A percentile compares a stretch with the other conserved stretches of the same genome.
Conservation (phyloP, 139 green algal genomes). For the Chlorella vulgaris region DNA sequence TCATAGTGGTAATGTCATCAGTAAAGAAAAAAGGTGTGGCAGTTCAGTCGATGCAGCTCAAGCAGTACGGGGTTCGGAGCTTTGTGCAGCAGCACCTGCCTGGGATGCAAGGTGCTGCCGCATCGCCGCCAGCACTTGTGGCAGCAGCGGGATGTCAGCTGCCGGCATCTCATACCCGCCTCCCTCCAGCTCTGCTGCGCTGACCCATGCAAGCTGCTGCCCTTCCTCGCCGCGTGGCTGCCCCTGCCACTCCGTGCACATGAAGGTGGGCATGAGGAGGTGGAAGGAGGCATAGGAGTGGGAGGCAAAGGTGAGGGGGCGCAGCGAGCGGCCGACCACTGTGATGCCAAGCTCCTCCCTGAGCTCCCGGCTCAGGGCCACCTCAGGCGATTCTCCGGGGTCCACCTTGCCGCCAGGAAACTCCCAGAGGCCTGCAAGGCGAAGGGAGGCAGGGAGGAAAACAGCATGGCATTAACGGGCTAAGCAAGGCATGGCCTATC, state of each 20-base stretch:
- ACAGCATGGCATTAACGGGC: too few relatives aligned
- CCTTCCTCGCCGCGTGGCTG: conserved; percentile 10
- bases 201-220: conserved; percentile 41
- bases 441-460: too few relatives aligned
- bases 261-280: conserved; percentile 48
- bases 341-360: conserved; percentile 65
- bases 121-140: conserved; percentile 26
- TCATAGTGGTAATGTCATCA: not conserved
- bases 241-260: conserved; percentile 11
- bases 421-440: conserved; percentile 54
- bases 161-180: conserved; percentile 26
- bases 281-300: conserved; percentile 44
- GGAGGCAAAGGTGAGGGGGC: conserved; percentile 43
- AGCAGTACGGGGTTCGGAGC: not conserved
- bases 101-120: not conserved
- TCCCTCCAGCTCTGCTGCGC: not conserved
- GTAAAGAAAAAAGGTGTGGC: not conserved
- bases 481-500: too few relatives aligned
- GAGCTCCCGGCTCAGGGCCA: conserved; percentile 68
- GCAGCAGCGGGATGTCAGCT: conserved; percentile 41
- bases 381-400: conserved; percentile 58
- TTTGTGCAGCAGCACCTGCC: not conserved
- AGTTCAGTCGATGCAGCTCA: not conserved
- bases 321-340: not conserved
- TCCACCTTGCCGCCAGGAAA: conserved; percentile 55